Base-by-base conservation (phyloP, 1,139 yeast species). In the Casaregolazyma suthepensis region DNA sequence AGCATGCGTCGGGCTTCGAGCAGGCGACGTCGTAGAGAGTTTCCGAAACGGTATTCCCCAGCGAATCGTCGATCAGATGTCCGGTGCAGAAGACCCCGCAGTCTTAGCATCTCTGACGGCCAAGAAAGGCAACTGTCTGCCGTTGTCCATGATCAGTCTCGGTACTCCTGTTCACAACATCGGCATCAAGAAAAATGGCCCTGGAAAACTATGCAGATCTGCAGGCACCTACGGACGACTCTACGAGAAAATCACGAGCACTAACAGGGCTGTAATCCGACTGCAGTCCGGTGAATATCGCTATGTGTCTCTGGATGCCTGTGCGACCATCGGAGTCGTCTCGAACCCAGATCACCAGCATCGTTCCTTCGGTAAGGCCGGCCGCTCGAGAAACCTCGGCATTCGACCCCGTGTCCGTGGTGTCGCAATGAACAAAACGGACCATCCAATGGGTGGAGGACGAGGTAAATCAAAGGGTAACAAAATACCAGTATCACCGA, bases 391-490 rank as follows among this genome's bases (percentile, higher is more conserved):
- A 71, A 86, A 90, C 78, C 76, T 87, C 68, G 99, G 99, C 61
- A 84, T 85, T 65, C 83, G 99, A 71, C 99, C 99, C 38, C 81
- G 86, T 53, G 96, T 90, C 43, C 87, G 99, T 78, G 99, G 99
- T 81, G 89, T 90, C 63, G 99, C 99, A 52, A 89, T 89, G 96
- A 93, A 93, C 74, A 94, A 95, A 57, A 82, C 84, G 68, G 98
- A 93, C 73, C 99, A 93, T 76, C 99, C 99, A 62, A 94, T 90
- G 67, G 99, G 99, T 79, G 99, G 99, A 85, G 99, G 99, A 75
- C 86, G 99, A 80, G 99, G 99, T 81, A 94, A 93, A 72, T 87
- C 96, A 56, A 93, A 94, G 82, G 88, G 96, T 60, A 91, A 91
- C 73, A 91, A 89, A 76, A 80, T 87, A 53, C 87, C 98, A 13